phyloP scores from a whole-genome alignment of 2,329 filamentous ascomycete genomes.

The Orbilia quercus region DNA sequence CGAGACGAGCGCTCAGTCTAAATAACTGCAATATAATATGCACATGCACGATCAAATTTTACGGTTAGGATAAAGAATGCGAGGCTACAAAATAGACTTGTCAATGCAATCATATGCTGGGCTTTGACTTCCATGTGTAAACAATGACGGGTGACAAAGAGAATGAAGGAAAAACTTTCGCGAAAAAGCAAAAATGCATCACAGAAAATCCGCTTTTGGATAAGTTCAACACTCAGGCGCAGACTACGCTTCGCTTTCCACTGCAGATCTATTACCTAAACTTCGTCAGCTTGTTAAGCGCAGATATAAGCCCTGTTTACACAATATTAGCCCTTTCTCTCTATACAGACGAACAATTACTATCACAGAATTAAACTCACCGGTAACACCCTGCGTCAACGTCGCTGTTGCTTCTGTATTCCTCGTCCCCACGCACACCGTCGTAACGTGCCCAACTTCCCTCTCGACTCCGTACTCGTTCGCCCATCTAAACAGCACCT shows the following conservation, averaged over 20 bases:
- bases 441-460: conserved; percentile 76
- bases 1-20: no score
- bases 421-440: conserved; percentile 84
- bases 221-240: no score
- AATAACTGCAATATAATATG: no score
- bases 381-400: conserved; percentile 89
- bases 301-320: conserved; percentile 23
- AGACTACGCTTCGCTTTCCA: no score
- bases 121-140: background rate
- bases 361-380: conserved; percentile 67
- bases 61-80: no score
- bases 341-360: conserved; percentile 5
- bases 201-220: no score
- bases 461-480: conserved; percentile 75
- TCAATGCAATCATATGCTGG: background rate
- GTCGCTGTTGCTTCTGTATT: conserved; percentile 90
- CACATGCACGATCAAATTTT: no score
- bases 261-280: conserved; percentile 10
- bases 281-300: conserved; percentile 44
- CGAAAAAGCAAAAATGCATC: background rate
- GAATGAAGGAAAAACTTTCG: background rate
- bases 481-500: conserved; percentile 94
- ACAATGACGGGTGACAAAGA: background rate
- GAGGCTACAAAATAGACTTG: no score
- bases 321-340: conserved; percentile 40